phyloP scores from a whole-genome alignment of 768 basidiomycete species.

The Tricholoma sp. region DNA sequence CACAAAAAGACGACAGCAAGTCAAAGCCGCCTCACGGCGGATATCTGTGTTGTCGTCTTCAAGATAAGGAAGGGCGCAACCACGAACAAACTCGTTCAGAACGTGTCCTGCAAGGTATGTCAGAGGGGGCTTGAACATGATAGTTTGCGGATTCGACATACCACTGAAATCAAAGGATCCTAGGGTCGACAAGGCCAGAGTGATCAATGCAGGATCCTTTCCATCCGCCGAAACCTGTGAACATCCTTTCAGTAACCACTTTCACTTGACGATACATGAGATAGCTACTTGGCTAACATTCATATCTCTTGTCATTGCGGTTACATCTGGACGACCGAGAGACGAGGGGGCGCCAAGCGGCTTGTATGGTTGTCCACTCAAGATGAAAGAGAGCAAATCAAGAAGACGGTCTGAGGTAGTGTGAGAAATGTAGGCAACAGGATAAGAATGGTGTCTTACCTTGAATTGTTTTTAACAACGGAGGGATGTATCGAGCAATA shows the following conservation, averaged over 20 bases:
- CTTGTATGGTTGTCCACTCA: constrained; percentile 83
- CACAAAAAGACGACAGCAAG: constrained; percentile 89
- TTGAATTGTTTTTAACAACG: constrained; percentile 88
- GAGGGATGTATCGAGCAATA: constrained; percentile 84
- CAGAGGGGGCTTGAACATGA: background rate
- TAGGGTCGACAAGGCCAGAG: constrained; percentile 80
- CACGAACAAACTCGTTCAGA: constrained; percentile 93
- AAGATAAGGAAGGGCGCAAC: constrained; percentile 85
- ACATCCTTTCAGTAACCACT: constrained; percentile 4
- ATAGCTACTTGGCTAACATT: constrained; percentile 40
- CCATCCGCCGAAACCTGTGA: constrained; percentile 40
- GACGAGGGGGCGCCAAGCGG: constrained; percentile 78
- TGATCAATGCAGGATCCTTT: constrained; percentile 64
- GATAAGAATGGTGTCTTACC: constrained; percentile 36
- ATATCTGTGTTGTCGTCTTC: constrained; percentile 90
- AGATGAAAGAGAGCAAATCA: constrained; percentile 73
- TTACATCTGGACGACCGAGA: constrained; percentile 48
- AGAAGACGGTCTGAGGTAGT: constrained; percentile 71
- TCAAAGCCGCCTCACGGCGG: constrained; percentile 82
- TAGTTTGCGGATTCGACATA: constrained; percentile 21
- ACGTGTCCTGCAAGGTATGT: constrained; percentile 61
- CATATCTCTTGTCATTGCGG: constrained; percentile 45
- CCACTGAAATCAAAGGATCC: constrained; percentile 95
- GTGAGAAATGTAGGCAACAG: background rate
- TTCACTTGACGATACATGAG: background rate